These are phyloP conservation scores for Coemansia sp. DNA, from an alignment of 192 early-diverging fungal species.

Conservation along the genomic window DNA sequence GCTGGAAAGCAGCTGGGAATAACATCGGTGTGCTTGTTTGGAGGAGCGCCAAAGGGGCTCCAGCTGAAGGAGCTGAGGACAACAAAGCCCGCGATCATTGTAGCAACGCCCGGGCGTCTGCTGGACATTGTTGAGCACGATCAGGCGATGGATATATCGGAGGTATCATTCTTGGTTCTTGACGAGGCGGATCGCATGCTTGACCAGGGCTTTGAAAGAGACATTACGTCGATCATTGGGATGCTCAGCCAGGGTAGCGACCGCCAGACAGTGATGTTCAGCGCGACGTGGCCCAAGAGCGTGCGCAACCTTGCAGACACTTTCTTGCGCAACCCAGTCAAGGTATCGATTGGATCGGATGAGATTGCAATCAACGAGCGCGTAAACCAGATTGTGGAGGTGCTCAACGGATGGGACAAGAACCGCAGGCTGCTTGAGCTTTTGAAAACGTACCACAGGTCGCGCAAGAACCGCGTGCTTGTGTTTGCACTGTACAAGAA, in stretches of 20 bases:
- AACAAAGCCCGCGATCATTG: slow-evolving; percentile 61
- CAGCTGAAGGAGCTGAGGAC: slow-evolving; percentile 63
- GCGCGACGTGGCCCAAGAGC: slow-evolving; percentile 91
- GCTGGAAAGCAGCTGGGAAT: slow-evolving; percentile 68
- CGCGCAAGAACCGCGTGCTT: slow-evolving; percentile 82
- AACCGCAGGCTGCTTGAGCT: slow-evolving; percentile 72
- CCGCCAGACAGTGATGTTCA: slow-evolving; percentile 95
- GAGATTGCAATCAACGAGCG: slow-evolving; percentile 85
- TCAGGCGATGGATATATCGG: slow-evolving; percentile 71
- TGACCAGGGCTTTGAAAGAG: slow-evolving; percentile 91
- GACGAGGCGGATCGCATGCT: slow-evolving; percentile 99
- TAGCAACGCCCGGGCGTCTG: slow-evolving; percentile 96
- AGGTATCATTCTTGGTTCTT: slow-evolving; percentile 86
- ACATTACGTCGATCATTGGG: slow-evolving; percentile 81
- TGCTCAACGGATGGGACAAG: slow-evolving; percentile 77
- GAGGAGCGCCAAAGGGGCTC: slow-evolving; percentile 80
- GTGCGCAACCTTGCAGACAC: slow-evolving; percentile 84
- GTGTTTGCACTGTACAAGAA: slow-evolving; percentile 98
- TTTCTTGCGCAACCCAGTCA: slow-evolving; percentile 77
- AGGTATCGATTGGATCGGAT: slow-evolving; percentile 83
- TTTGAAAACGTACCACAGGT: slow-evolving; percentile 81
- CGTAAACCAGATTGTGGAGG: slow-evolving; percentile 89
- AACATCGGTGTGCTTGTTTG: slow-evolving; percentile 80
- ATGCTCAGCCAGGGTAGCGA: slow-evolving; percentile 66
- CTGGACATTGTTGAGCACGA: slow-evolving; percentile 86